Evolutionary conservation across 2,329 filamentous ascomycete species (phyloP).

Genomic region (Cytospora paraplurivora): DNA sequence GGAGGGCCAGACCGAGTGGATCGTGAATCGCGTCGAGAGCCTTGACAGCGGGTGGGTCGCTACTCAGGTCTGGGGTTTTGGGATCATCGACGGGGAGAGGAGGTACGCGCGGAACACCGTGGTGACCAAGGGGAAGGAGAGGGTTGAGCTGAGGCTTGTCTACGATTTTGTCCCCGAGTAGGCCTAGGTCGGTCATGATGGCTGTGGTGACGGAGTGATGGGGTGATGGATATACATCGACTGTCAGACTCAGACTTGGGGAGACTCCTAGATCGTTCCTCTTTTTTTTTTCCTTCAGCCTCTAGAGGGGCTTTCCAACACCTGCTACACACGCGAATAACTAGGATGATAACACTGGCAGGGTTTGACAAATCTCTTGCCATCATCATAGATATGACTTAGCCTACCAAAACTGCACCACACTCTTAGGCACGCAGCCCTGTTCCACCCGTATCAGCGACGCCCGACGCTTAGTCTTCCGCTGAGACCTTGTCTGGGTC

Average conservation of each 20-base stretch:
- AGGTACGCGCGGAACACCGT: slow-evolving; percentile 57
- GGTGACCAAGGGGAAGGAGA: slow-evolving; percentile 52
- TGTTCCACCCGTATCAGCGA: too few species aligned
- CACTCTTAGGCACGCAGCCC: too few species aligned
- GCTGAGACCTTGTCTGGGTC: too few species aligned
- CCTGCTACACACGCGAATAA: too few species aligned
- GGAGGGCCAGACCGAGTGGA: slow-evolving; percentile 53
- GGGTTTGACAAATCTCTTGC: too few species aligned
- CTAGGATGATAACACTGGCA: too few species aligned
- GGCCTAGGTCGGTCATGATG: slow-evolving; percentile 21
- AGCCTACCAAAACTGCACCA: too few species aligned
- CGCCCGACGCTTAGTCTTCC: too few species aligned
- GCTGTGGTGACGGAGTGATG: slow-evolving; percentile 1
- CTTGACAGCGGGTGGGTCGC: slow-evolving; percentile 56
- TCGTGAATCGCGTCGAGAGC: slow-evolving; percentile 65
- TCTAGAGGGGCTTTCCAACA: too few species aligned
- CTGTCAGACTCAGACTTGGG: too few species aligned
- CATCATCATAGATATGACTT: too few species aligned
- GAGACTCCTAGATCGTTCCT: not conserved
- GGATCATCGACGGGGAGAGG: slow-evolving; percentile 54
- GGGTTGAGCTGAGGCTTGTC: slow-evolving; percentile 54
- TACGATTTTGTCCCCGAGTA: slow-evolving; percentile 52
- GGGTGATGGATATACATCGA: not conserved
- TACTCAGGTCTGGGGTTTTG: slow-evolving; percentile 63
- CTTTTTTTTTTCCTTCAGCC: not conserved